Conservation (phyloP, 2,329 filamentous ascomycete species). For the Ramichloridium luteum region DNA sequence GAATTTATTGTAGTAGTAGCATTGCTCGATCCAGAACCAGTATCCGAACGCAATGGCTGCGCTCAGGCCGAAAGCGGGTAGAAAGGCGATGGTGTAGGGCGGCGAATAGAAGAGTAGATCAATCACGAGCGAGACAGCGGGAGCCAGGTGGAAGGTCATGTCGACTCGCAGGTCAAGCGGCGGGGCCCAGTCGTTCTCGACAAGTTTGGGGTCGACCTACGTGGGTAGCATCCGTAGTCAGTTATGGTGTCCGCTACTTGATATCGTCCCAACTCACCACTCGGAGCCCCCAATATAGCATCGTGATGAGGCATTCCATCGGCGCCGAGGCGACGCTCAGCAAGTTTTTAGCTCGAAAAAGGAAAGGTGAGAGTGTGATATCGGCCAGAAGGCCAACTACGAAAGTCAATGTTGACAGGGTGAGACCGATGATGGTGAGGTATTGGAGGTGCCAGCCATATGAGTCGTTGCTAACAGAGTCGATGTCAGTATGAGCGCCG, state of each 20-base stretch:
- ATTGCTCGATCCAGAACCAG: slow-evolving; percentile 67
- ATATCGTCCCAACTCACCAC: slow-evolving; percentile 29
- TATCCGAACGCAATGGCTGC: slow-evolving; percentile 52
- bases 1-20: slow-evolving; percentile 54
- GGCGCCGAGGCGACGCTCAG: slow-evolving; percentile 55
- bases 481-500: not conserved
- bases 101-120: slow-evolving; percentile 60
- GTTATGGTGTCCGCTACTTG: slow-evolving; percentile 1
- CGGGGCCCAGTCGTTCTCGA: slow-evolving; percentile 35
- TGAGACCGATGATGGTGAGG: slow-evolving; percentile 61
- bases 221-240: slow-evolving; percentile 1
- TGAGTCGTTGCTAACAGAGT: slow-evolving; percentile 37
- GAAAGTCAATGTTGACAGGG: slow-evolving; percentile 50
- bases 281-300: slow-evolving; percentile 61
- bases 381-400: slow-evolving; percentile 51
- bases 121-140: slow-evolving; percentile 49
- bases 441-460: slow-evolving; percentile 63
- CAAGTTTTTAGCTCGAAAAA: slow-evolving; percentile 57
- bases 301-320: slow-evolving; percentile 56
- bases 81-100: slow-evolving; percentile 54
- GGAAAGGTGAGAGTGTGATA: slow-evolving; percentile 42
- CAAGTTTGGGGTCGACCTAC: slow-evolving; percentile 38
- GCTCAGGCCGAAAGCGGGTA: slow-evolving; percentile 48
- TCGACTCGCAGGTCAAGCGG: slow-evolving; percentile 41
- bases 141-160: slow-evolving; percentile 53